Base-by-base conservation (phyloP, 2,329 filamentous ascomycete genomes). In the Mariannaea sp. region DNA sequence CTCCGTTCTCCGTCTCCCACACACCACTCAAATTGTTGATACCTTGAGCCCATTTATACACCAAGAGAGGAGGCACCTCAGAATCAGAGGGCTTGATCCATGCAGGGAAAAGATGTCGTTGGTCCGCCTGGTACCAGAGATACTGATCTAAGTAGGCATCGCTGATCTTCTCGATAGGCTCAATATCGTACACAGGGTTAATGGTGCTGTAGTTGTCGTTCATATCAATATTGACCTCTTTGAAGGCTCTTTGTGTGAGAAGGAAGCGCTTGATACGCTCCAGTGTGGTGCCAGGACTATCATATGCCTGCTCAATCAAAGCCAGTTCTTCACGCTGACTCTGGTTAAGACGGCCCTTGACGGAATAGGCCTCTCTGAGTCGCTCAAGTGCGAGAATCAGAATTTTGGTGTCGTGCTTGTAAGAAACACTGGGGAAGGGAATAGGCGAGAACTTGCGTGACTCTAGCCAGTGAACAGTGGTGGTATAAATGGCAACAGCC, bases 41-140 rank as follows among this genome's bases (percentile, higher is more conserved):
- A 44, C 94, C 94, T 71, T 99, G 95, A 1, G 94, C 92, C 95
- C 95, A 99, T 74, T 99, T 99, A 80, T 99, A 99, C 0, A 90
- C 90, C 55, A 99, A 77, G 13, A 99, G 78, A 20, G 94, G 94
- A 2, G 95, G 94, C 1, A 99, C 94, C 72, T 99, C 95, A 0
- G 93, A 96, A 70, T 99, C 94, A 0, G 94, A 97, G 7, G 94
- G 94, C 78, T 99, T 99, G 76, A 99, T 97, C 94, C 94, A 99
- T 14, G 91, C 89, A 2, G 94, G 94, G 80, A 99, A 99, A 38
- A 99, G 80, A 71, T 97, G 92, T 47, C 94, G 87, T 73, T 97
- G 93, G 67, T 99, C 94, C 35, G 95, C 94, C 73, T 99, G 94
- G 69, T 99, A 99, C 94, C 95, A 99, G 8, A 99, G 81, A 67